Conservation (phyloP, 345 rosid genomes). For the Brassica nigra region DNA sequence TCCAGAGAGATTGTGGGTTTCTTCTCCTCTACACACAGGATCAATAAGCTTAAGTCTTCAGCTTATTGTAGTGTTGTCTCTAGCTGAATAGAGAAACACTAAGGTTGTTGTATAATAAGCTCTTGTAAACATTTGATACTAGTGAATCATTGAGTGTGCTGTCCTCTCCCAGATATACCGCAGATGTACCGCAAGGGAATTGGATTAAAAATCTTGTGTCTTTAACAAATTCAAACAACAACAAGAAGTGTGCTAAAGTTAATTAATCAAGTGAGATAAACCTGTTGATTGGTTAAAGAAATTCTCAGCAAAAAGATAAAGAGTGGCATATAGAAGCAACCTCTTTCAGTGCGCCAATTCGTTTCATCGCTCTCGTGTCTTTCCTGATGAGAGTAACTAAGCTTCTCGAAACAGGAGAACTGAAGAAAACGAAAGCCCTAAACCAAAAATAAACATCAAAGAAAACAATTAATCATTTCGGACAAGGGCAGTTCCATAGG, state of each 20-base stretch:
- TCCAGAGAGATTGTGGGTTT: too few species aligned
- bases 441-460: constrained; percentile 26
- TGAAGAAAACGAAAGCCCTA: constrained; percentile 97
- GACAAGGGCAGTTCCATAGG: neutral
- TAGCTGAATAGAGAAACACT: too few species aligned
- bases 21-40: too few species aligned
- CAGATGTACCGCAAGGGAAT: neutral
- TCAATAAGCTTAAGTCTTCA: too few species aligned
- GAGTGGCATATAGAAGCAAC: constrained; percentile 38
- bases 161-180: too few species aligned
- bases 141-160: too few species aligned
- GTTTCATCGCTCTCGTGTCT: constrained; percentile 73
- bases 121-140: too few species aligned
- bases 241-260: neutral
- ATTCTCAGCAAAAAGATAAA: neutral
- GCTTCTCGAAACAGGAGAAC: constrained; percentile 85
- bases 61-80: too few species aligned
- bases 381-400: constrained; percentile 72
- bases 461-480: neutral
- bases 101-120: too few species aligned
- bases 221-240: neutral
- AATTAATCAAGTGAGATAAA: neutral
- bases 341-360: constrained; percentile 92
- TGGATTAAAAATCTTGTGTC: neutral
- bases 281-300: neutral